Evolutionary conservation across 176 grass and related monocot genomes (phyloP), one percentile per base, ranked within the genome.

Genomic region (Melocanna baccifera): DNA sequence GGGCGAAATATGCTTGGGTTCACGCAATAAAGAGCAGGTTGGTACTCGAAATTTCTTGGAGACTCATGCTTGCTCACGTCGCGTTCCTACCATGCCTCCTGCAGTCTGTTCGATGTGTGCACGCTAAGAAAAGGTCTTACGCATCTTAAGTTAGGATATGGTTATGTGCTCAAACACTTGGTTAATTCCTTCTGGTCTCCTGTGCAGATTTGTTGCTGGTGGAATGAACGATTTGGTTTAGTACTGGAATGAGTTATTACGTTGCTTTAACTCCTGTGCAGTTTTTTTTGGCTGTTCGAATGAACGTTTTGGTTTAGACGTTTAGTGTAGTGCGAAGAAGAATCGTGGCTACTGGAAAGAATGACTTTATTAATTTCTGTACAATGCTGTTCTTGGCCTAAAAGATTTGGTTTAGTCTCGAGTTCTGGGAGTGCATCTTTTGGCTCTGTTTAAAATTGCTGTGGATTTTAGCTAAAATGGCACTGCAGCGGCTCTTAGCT

Each of bases 121-220:
- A 41, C 75, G 18, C 55, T 3, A 29, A 28, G 39, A 23, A 26
- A 14, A 45, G 56, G 36, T 57, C 36, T 77, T 25, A 62, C n/a
- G 7, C 55, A 28, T 42, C 22, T 25, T 28, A 77, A 61, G 75
- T 23, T 63, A 43, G 75, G 57, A 9, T 41, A 78, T 76, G 37
- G 14, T 79, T 65, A 65, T 3, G 43, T 6, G 16, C 11, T 32
- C 57, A 64, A 14, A 46, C 25, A 32, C 25, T 65, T 64, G 62
- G 63, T 67, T 67, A 67, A 80, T 80, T 80, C 30, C 45, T 68
- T 80, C 59, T 79, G 77, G 77, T 79, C 59, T 79, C 46, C 12
- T 52, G 63, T 80, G 62, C 62, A 80, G 63, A 67, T 53, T 67
- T 53, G 12, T 79, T 66, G 43, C 42, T 48, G 77, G 77, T 79